Evolutionary conservation across 2,329 filamentous ascomycete genomes (phyloP).

Genomic region (Ceratocystis ficicola): DNA sequence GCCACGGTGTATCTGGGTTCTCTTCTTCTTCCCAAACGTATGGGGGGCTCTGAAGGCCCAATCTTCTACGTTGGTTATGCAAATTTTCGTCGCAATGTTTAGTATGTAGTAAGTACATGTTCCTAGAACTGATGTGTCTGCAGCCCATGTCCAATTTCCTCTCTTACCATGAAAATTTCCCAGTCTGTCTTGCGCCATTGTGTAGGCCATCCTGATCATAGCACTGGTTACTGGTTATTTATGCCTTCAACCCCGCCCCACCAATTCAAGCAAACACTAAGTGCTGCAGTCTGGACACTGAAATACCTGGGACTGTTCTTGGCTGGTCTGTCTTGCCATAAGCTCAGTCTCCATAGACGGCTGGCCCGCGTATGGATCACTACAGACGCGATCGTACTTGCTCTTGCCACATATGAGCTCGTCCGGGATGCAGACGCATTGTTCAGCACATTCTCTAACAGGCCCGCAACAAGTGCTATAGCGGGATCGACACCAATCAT

Average conservation of each 20-base stretch:
- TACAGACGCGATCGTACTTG: conserved; percentile 8
- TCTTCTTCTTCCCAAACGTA: not conserved
- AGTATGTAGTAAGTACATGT: not conserved
- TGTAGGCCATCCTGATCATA: not conserved
- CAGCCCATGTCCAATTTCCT: not conserved
- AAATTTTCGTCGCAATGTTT: not conserved
- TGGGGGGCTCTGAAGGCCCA: not conserved
- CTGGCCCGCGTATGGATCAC: conserved; percentile 1
- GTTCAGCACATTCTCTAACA: conserved; percentile 14
- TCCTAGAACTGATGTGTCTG: not conserved
- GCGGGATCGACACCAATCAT: conserved; percentile 15
- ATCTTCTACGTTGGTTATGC: not conserved
- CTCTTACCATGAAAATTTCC: not conserved
- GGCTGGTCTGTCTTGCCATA: not conserved
- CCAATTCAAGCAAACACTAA: not conserved
- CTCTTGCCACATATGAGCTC: conserved; percentile 13
- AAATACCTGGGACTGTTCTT: not conserved
- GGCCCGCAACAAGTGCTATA: conserved; percentile 18
- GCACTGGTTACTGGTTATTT: not conserved
- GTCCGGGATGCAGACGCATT: conserved; percentile 16
- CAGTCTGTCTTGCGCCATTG: not conserved
- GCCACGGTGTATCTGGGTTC: not conserved
- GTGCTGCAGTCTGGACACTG: not conserved
- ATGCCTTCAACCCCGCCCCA: not conserved
- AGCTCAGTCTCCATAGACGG: not conserved